Evolutionary conservation across 139 green algal species (phyloP).

Genomic region (Coelastrella sp.): DNA sequence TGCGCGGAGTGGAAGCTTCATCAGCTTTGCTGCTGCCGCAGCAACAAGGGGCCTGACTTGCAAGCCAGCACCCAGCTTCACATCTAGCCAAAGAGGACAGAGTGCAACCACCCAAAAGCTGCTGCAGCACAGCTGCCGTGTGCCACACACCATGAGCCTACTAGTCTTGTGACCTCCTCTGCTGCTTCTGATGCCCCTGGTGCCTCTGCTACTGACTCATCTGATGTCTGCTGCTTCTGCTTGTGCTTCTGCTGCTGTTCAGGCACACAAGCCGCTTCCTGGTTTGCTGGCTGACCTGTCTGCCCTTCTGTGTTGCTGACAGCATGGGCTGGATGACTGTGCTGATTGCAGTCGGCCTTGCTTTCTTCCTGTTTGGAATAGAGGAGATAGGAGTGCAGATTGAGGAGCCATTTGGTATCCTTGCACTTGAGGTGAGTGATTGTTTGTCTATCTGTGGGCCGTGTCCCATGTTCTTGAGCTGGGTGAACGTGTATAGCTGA

Average conservation of each 20-base stretch:
- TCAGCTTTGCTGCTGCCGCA: too few relatives aligned
- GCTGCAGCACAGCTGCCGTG: too few relatives aligned
- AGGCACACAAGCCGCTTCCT: constrained; percentile 53
- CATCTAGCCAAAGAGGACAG: too few relatives aligned
- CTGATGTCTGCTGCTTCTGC: background rate
- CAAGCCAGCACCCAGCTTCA: too few relatives aligned
- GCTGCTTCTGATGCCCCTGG: background rate
- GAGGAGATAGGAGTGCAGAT: constrained; percentile 42
- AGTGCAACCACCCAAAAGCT: too few relatives aligned
- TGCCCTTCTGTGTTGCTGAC: constrained; percentile 44
- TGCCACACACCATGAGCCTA: too few relatives aligned
- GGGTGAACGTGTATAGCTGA: background rate
- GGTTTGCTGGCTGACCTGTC: constrained; percentile 50
- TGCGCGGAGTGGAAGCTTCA: too few relatives aligned
- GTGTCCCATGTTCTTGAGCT: background rate
- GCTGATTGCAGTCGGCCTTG: constrained; percentile 56
- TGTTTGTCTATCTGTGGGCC: background rate
- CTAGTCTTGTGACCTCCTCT: background rate
- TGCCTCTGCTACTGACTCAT: background rate
- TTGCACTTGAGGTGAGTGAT: constrained; percentile 35
- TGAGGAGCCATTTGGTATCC: constrained; percentile 33
- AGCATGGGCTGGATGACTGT: constrained; percentile 48
- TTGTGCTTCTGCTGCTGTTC: background rate
- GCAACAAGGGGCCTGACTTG: too few relatives aligned
- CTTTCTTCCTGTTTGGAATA: constrained; percentile 51